Evolutionary conservation across 2,329 filamentous ascomycete genomes (phyloP), one percentile per base, ranked within the genome.

Genomic region (Zasmidium citrigriseum): DNA sequence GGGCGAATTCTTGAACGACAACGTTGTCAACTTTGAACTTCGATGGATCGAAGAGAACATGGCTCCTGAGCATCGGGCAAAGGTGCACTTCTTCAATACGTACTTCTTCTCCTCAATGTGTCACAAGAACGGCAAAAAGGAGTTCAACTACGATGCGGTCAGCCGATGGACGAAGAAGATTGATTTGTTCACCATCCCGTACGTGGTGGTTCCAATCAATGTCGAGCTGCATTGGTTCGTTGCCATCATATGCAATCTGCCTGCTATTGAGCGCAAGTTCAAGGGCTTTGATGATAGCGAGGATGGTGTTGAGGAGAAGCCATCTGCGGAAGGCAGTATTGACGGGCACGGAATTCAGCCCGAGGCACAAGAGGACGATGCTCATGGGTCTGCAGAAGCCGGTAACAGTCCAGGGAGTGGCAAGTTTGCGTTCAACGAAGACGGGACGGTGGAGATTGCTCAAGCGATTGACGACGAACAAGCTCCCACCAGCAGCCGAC

Each of bases 171-270:
- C 95, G 0, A 82, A 89, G 29, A 91, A 87, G 66, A 57, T 62
- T 9, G 90, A 99, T 70, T 76, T 99, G 9, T 90, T 98, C 68
- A 83, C 82, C 4, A 92, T 90, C 67, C 91, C 96, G 70, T 97
- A 93, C 72, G 87, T 98, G 58, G 82, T 98, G 11, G 89, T 99
- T 5, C 95, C 95, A 0, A 91, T 99, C 72, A 96, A 96, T 67
- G 90, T 97, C 70, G 80, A 86, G 24, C 58, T 67, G 1, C 95
- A 99, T 74, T 99, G 96, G 95, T 98, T 95, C 75, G 79, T 98
- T 64, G 92, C 91, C 14, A 93, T 99, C 56, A 93, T 99, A 53
- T 96, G 91, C 82, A 96, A 99, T 68, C 82, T 93, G 52, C 80
- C 95, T n/a, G 64, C 67, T 25, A 72, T 76, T 29, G 73, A 70